Percentiles rank a stretch among this genome's conserved stretches.
Conservation (phyloP, 176 grass and related monocot species). For the Coix lacrymajobi region DNA sequence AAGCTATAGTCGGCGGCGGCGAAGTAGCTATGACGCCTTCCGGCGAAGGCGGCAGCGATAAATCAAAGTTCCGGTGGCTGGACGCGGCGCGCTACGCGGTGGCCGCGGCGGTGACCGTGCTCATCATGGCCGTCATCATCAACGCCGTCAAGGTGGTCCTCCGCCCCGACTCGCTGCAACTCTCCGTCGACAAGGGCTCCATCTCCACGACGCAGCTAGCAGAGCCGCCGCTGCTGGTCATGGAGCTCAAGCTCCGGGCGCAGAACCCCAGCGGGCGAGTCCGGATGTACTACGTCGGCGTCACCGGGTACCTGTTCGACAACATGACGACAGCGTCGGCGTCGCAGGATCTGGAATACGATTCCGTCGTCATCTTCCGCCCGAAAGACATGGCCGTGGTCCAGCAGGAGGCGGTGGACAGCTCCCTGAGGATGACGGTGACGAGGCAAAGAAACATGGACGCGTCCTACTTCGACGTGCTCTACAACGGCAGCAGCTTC, state of each 20-base stretch:
- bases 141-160: neutral
- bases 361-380: fast-evolving
- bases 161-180: neutral
- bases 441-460: fast-evolving
- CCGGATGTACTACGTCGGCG: neutral
- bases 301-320: neutral
- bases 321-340: neutral
- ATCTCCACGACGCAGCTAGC: neutral
- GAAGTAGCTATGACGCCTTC: neutral
- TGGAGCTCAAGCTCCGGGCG: neutral
- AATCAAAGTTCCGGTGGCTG: neutral
- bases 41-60: neutral
- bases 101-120: neutral
- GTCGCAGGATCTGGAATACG: fast-evolving
- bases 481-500: neutral
- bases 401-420: neutral
- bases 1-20: neutral
- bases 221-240: neutral
- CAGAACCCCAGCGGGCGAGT: neutral
- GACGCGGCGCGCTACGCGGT: neutral
- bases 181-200: neutral
- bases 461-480: neutral
- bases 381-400: neutral
- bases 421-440: fast-evolving
- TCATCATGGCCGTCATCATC: neutral